These are phyloP conservation scores for Gentiana macrophylla DNA, from an alignment of 257 asterid genomes.

Conservation along the genomic window DNA sequence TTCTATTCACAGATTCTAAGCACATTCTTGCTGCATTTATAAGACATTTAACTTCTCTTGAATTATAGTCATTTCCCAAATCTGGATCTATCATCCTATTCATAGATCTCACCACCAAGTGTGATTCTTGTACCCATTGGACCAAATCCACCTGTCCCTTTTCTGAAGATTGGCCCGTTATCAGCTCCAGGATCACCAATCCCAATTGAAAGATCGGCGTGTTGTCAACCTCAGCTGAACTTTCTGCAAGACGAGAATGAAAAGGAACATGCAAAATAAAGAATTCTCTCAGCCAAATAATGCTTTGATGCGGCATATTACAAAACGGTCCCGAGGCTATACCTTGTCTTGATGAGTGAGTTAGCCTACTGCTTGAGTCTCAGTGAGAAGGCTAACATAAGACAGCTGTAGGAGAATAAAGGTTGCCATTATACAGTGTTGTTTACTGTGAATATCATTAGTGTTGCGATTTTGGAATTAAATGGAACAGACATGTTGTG, in stretches of 20 bases:
- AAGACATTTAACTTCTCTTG: slow-evolving; percentile 55
- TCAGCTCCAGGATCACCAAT: slow-evolving; percentile 66
- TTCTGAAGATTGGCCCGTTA: slow-evolving; percentile 81
- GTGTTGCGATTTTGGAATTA: too few species aligned
- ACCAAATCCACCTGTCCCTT: slow-evolving; percentile 55
- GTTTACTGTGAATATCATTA: too few species aligned
- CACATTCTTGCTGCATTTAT: slow-evolving; percentile 70
- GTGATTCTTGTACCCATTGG: slow-evolving; percentile 64
- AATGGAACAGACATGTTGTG: too few species aligned
- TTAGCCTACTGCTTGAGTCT: slow-evolving; percentile 16
- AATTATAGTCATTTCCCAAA: slow-evolving; percentile 52
- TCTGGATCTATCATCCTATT: slow-evolving; percentile 86
- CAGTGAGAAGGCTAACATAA: slow-evolving; percentile 39
- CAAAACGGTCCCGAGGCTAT: neutral
- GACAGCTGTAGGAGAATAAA: slow-evolving; percentile 42
- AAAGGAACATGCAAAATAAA: neutral
- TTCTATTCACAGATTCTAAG: slow-evolving; percentile 40
- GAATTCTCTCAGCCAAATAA: too few species aligned
- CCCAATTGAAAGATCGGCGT: slow-evolving; percentile 69
- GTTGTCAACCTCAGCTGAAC: slow-evolving; percentile 38
- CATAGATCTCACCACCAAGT: slow-evolving; percentile 33
- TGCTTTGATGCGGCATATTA: too few species aligned
- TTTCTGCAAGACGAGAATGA: slow-evolving; percentile 29
- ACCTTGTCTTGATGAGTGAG: slow-evolving; percentile 42
- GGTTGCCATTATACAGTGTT: neutral